Evolutionary conservation across 1,139 yeast species (phyloP), one percentile per base, ranked within the genome.

Genomic region (Geotrichum reessii): DNA sequence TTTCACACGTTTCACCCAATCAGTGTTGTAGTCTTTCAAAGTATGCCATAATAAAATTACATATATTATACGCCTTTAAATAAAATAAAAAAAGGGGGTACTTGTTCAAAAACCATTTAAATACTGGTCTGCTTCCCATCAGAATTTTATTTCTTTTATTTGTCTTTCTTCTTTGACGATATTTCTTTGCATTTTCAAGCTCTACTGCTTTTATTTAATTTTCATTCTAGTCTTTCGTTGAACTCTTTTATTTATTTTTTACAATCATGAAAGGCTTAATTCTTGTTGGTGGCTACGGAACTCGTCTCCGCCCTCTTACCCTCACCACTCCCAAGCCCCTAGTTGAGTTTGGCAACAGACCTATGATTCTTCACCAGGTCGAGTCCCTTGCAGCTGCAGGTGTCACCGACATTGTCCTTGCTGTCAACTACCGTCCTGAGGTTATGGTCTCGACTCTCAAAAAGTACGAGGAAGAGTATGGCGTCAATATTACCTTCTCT

Each of bases 241-340:
- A 52, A 19, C 44, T 55, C 22, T 27, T 19, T 50, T 25, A 46
- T 50, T 54, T 27, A 42, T 40, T 50, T 37, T 44, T 27, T 5
- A 37, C 17, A n/a, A 37, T 47, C 70, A 93, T 93, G 99, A 93
- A 93, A 82, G 99, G 97, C 74, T 85, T 93, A 76, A 93, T 93
- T 82, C 87, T 93, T 75, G 99, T 93, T 70, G 99, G 99, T 73
- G 99, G 99, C 76, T 93, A 91, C 81, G 99, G 99, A 82, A 93
- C 99, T 73, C 95, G 99, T 81, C 87, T 93, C 81, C 92, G 99
- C 84, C 99, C 99, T 64, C 82, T 93, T 53, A 95, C 99, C 63
- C 82, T 95, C 71, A 92, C 99, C 60, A 83, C 88, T 66, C 99
- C 99, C 76, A 95, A 95, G 80, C 99, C 99, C 58, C 82, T 95